Base-by-base conservation (phyloP, 768 basidiomycete genomes). In the Kwoniella bestiolae region DNA sequence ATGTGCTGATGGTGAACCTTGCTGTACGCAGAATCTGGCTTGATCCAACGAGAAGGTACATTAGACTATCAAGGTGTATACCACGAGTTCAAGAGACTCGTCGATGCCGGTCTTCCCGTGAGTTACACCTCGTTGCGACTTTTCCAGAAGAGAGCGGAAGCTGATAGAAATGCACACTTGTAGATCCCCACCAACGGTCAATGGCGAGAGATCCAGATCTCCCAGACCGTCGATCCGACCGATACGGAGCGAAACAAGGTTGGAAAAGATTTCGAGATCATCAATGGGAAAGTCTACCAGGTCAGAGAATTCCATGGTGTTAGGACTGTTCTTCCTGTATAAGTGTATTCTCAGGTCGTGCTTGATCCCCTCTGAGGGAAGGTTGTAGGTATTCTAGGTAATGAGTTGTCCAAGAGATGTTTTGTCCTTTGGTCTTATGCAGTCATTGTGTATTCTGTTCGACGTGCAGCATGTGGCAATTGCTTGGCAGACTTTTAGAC, bases 181-280 rank as follows among this genome's bases (percentile, higher is more conserved):
- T n/a, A 67, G 66, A 32, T 70, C 28, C 76, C 76, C 6, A 73
- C 74, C 28, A 75, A 75, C 66, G 38, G 56, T 31, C 68, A 78
- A 65, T 78, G 76, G 76, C 67, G 76, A 32, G 74, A 77, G 35
- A 71, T 73, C 28, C 76, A 77, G 56, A 77, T 77, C 47, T 69
- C 73, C 2, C 63, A 71, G 31, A 65, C 70, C 8, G 70, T 70
- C 47, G 73, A 77, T 49, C 70, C 75, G 3, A 70, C 70, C n/a
- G 75, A 77, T 51, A 66, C 65, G 3, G 53, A 63, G 26, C 38
- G 67, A 18, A 74, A 77, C 61, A 44, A 44, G 25, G 55, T 75
- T 44, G 74, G 74, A 12, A 67, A 59, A 8, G 69, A 77, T 57
- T 68, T 72, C 55, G 41, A 70, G 38, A 29, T 76, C 11, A 26